Evolutionary conservation across 1,139 yeast genomes (phyloP).

Genomic region (Lodderomyces jiufengensis): DNA sequence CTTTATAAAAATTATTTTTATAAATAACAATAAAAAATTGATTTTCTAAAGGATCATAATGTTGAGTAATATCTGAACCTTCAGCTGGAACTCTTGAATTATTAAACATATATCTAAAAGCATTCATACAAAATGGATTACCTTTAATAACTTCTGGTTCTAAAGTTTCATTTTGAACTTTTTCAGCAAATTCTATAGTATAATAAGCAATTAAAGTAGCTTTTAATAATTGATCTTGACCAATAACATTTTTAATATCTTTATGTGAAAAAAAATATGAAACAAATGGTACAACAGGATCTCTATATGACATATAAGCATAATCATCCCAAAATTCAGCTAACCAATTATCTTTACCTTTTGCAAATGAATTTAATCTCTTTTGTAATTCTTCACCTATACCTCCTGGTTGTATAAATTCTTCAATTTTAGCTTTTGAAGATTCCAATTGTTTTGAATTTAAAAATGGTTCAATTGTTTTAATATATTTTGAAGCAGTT

Average conservation of each 20-base stretch:
- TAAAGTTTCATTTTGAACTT: conserved; percentile 56
- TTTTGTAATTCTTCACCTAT: conserved; percentile 67
- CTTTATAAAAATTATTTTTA: conserved; percentile 80
- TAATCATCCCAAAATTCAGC: conserved; percentile 92
- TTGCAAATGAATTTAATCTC: conserved; percentile 58
- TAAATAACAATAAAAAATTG: conserved; percentile 70
- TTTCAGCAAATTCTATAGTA: conserved; percentile 52
- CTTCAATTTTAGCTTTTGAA: conserved; percentile 60
- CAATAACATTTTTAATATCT: conserved; percentile 54
- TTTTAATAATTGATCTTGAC: conserved; percentile 69
- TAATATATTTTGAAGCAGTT: conserved; percentile 68
- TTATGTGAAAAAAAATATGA: conserved; percentile 87
- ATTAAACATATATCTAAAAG: conserved; percentile 89
- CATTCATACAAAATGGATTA: conserved; percentile 89
- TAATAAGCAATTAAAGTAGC: conserved; percentile 61
- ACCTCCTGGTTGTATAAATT: conserved; percentile 53
- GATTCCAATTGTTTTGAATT: conserved; percentile 50
- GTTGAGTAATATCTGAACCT: conserved; percentile 54
- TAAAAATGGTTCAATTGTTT: conserved; percentile 66
- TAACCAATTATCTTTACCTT: conserved; percentile 80
- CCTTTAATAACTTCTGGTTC: conserved; percentile 80
- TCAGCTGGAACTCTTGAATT: conserved; percentile 75
- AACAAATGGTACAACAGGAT: conserved; percentile 90
- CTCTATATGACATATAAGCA: conserved; percentile 87
- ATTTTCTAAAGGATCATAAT: conserved; percentile 50